Evolutionary conservation across 495 filamentous ascomycete genomes (phyloP), one percentile per base, ranked within the genome.

Genomic region (Mycothermus thermophilus): DNA sequence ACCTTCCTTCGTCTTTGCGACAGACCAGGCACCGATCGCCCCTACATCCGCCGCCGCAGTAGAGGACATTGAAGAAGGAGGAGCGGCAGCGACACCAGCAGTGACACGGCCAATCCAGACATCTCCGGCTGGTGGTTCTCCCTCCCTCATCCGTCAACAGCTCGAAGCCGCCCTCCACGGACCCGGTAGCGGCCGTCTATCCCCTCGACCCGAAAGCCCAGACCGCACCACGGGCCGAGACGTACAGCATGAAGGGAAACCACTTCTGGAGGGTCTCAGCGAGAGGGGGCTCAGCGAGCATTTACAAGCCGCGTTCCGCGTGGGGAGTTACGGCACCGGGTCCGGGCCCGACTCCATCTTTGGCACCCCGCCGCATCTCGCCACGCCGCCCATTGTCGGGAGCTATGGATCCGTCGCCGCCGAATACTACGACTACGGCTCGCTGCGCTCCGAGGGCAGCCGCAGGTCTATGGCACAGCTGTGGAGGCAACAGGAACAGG

Each of bases 391-490:
- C 17, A 43, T 62, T 12, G 66, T 77, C 22, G 77, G 77, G 20
- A 83, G 74, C 44, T 79, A 80, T 57, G 77, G 77, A 5, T 75
- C 78, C 8, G 53, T 44, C 13, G 39, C 43, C 16, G n/a, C n/a
- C n/a, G n/a, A n/a, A n/a, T n/a, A n/a, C n/a, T n/a, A n/a, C n/a
- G 76, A 79, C 11, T 93, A 90, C 54, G 81, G 83, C 13, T 82
- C 83, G 1, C 58, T 86, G 8, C 63, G 75, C 12, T 77, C 83
- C 17, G 69, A 74, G 3, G 62, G 76, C 21, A 80, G 72, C 41
- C 72, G 79, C 42, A 62, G 72, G 3, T 75, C 80, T 18, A 79
- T 85, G 61, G 62, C 66, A 23, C 71, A 81, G 57, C 80, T 87
- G 27, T 85, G 80, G 63, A 66, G 60, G 27, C 74, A 86, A 42